Evolutionary conservation across 2,329 filamentous ascomycete genomes (phyloP), one percentile per base, ranked within the genome.

Genomic region (Trichoderma atrobrunneum): DNA sequence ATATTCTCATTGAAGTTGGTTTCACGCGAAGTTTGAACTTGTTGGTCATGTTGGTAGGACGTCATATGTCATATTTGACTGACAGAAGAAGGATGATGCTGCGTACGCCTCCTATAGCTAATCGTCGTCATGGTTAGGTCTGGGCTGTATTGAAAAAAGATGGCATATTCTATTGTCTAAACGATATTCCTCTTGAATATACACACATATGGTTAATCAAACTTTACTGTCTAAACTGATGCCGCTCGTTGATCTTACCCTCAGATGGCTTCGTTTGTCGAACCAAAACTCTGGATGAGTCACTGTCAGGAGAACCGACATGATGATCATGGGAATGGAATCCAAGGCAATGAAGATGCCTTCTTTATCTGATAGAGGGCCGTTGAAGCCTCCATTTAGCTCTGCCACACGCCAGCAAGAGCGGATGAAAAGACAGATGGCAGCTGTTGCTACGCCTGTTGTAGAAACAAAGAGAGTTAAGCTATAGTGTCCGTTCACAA

Each of bases 241-340:
- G 2, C 28, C 43, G 14, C 28, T 51, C 28, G 21, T 54, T 18
- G 28, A 18, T 26, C 43, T 65, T 36, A 16, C 51, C 4, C n/a
- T 12, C 10, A 67, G 32, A 59, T 16, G 54, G 16, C 51, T 24
- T 12, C 28, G n/a, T 3, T 65, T 67, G 18, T 67, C 32, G 18
- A 67, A 67, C 64, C 64, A 67, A 67, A 67, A 67, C 24, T 60
- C 65, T 6, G 65, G 65, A 59, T 68, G 65, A 21, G 57, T 48
- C 18, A 60, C 26, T 18, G 65, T 68, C 36, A 68, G 26, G 26
- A 68, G 65, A 14, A 48, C 65, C 0, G 65, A 68, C 65, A 68
- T 68, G 65, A 59, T 24, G 21, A 68, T 60, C 54, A 60, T 68
- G 26, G 65, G 65, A 14, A 60, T 48, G n/a, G 54, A 43, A 24